These are phyloP conservation scores for Salix caprea DNA, from an alignment of 345 rosid species.

Conservation along the genomic window DNA sequence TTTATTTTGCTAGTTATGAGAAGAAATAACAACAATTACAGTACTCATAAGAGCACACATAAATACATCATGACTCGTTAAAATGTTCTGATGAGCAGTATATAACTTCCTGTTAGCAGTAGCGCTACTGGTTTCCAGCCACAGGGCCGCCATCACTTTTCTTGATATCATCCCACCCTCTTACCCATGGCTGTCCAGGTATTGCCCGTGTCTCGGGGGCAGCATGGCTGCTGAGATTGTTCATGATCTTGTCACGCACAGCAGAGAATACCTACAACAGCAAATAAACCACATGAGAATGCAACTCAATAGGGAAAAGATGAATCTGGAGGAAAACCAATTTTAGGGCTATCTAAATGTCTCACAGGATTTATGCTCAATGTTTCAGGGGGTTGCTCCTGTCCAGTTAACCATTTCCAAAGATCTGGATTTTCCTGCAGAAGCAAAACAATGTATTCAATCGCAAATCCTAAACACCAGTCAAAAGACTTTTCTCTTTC, in stretches of 20 bases:
- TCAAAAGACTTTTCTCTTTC: neutral
- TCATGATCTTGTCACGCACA: conserved; percentile 57
- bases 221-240: conserved; percentile 51
- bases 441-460: neutral
- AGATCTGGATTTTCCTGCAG: conserved; percentile 90
- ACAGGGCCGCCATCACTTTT: conserved; percentile 43
- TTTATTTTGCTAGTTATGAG: neutral
- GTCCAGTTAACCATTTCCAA: conserved; percentile 90
- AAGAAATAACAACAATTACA: neutral
- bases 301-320: neutral
- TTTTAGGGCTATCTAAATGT: neutral
- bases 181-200: conserved; percentile 67
- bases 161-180: conserved; percentile 78
- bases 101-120: neutral
- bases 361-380: conserved; percentile 70
- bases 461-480: neutral
- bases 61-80: neutral
- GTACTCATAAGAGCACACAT: neutral
- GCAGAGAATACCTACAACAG: conserved; percentile 61
- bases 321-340: neutral
- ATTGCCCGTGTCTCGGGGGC: conserved; percentile 52
- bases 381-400: conserved; percentile 83
- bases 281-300: conserved; percentile 1
- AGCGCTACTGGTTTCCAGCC: conserved; percentile 53
- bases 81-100: neutral